Evolutionary conservation across 2,329 filamentous ascomycete species (phyloP).

Genomic region (Neofusicoccum cordaticola): DNA sequence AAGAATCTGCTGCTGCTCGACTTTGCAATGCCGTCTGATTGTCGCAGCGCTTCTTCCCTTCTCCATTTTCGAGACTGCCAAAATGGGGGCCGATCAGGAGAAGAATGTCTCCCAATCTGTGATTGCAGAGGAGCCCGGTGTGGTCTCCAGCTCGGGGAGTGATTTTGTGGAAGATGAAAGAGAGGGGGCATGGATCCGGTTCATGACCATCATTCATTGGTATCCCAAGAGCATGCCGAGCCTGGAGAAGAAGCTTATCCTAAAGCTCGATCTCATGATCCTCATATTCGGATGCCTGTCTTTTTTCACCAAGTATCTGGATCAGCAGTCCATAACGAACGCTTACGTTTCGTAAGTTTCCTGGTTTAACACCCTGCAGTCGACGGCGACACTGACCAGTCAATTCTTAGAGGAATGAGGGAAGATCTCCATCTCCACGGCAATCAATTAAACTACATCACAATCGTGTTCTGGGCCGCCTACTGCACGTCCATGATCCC

Average conservation of each 20-base stretch:
- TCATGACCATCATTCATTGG: constrained; percentile 26
- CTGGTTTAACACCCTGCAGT: background rate
- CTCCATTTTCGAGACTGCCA: background rate
- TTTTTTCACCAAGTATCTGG: constrained; percentile 43
- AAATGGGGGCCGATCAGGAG: background rate
- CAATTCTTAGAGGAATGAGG: constrained; percentile 18
- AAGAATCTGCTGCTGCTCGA: background rate
- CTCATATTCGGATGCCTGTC: constrained; percentile 40
- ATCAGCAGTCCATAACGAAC: constrained; percentile 23
- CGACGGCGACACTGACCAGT: background rate
- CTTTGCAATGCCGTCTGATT: background rate
- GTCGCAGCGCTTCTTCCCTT: background rate
- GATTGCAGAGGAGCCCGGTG: background rate
- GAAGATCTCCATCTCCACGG: constrained; percentile 20
- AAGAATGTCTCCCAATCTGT: background rate
- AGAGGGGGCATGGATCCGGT: constrained; percentile 19
- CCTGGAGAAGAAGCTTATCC: constrained; percentile 34
- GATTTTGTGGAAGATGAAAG: background rate
- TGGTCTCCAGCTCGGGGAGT: background rate
- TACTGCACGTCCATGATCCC: constrained; percentile 44
- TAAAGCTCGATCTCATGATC: constrained; percentile 40
- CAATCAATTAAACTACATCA: constrained; percentile 21
- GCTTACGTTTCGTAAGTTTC: constrained; percentile 19
- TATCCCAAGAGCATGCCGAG: constrained; percentile 33
- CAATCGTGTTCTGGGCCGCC: constrained; percentile 33